Evolutionary conservation across 2,329 filamentous ascomycete genomes (phyloP).

Genomic region (Monilinia laxa): DNA sequence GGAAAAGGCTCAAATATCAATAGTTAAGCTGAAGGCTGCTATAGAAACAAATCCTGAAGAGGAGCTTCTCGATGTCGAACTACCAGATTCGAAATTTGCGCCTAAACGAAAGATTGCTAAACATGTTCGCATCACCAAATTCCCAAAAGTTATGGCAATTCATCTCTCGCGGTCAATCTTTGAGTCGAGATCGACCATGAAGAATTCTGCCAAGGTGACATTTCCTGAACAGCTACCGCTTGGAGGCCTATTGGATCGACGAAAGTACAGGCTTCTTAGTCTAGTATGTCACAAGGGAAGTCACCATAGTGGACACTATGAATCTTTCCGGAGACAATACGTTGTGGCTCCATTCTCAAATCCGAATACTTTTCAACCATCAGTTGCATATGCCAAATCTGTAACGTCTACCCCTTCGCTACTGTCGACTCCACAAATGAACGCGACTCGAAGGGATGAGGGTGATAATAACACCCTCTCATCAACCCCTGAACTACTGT

Average conservation of each 20-base stretch:
- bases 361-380: constrained; percentile 72
- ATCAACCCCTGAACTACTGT: constrained; percentile 37
- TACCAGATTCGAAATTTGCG: constrained; percentile 72
- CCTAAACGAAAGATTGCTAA: constrained; percentile 84
- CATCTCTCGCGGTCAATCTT: constrained; percentile 94
- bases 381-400: constrained; percentile 59
- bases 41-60: constrained; percentile 81
- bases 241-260: constrained; percentile 74
- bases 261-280: constrained; percentile 79
- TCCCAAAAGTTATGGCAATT: constrained; percentile 86
- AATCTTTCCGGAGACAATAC: constrained; percentile 88
- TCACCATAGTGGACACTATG: constrained; percentile 95
- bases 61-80: constrained; percentile 65
- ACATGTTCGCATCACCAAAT: constrained; percentile 81
- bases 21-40: constrained; percentile 65
- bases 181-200: constrained; percentile 74
- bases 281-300: constrained; percentile 94
- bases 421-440: constrained; percentile 39
- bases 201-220: constrained; percentile 90
- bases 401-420: constrained; percentile 34
- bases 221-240: constrained; percentile 87
- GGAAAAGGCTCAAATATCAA: constrained; percentile 54
- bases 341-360: constrained; percentile 79
- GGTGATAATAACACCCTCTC: constrained; percentile 32
- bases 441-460: constrained; percentile 36